Base-by-base conservation (phyloP, 2,329 filamentous ascomycete species). In the Sporothrix protearum region DNA sequence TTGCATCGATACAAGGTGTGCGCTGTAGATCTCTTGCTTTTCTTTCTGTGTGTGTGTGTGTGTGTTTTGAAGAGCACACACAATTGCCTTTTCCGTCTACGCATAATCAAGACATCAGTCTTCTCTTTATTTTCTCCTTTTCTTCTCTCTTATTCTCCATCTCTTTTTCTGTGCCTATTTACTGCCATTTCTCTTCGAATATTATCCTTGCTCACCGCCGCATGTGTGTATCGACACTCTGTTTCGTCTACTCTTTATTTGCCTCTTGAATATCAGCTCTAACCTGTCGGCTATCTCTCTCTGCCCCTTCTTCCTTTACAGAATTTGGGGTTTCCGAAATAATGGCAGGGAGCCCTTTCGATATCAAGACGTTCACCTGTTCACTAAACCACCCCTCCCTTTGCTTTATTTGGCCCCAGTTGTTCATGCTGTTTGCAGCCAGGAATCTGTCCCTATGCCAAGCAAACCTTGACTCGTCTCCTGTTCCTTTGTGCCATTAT, bases 351-450 rank as follows among this genome's bases (percentile, higher is more conserved):
- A 2, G 3, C 39, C 14, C 57, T n/a, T 33, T 61, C 16, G 36
- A 47, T 47, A 64, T 64, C 36, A 47, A n/a, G 16, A 3, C 19
- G 22, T 16, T 57, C 12, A 57, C 19, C 25, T 57, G 25, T 7
- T 51, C 53, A 5, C 53, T 30, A 33, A 12, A 5, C 14, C 28
- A 14, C 28, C 33, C 12, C 25, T 33, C 53, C 53, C 22, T n/a
- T 19, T n/a, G 28, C 28, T 28, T 64, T 39, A 45, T 64, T 47
- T 64, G 61, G 39, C 42, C 47, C 61, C 39, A 39, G 39, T 14
- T 28, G 61, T 47, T 64, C 47, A 47, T 64, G 61, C 61, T 64
- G 61, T 47, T 47, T 64, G 61, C 61, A 61, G 61, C 28, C 39
- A 25, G 39, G 61, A 12, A 47, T 6, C 14, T 57, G 49, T 25